These are phyloP conservation scores for Phytophthora aleatoria DNA, from an alignment of 352 stramenopile species.

Conservation along the genomic window DNA sequence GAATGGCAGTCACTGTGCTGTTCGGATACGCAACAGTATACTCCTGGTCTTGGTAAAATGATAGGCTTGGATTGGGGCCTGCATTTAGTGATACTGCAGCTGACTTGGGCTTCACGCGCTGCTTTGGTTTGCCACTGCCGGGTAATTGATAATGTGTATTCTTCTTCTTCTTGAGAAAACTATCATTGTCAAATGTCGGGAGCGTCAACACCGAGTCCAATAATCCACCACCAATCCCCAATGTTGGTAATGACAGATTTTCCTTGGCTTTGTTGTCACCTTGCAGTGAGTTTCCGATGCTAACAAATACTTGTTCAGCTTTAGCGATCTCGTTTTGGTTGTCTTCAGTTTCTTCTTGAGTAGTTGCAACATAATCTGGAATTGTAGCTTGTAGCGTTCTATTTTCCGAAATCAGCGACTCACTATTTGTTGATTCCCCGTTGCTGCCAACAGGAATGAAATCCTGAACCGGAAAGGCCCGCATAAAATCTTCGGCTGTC, in stretches of 20 bases:
- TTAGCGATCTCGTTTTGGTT: neutral
- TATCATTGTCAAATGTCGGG: slow-evolving; percentile 47
- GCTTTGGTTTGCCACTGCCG: slow-evolving; percentile 20
- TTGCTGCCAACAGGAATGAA: slow-evolving; percentile 54
- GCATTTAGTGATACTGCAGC: neutral
- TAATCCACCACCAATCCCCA: slow-evolving; percentile 1
- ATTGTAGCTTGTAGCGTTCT: neutral
- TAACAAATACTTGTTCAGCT: neutral
- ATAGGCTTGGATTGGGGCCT: slow-evolving; percentile 1
- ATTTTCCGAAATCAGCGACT: neutral
- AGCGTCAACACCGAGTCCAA: slow-evolving; percentile 55
- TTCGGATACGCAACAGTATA: slow-evolving; percentile 47
- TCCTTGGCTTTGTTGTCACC: neutral
- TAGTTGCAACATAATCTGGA: neutral
- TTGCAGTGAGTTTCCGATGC: neutral
- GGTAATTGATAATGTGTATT: slow-evolving; percentile 13
- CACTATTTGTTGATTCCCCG: neutral
- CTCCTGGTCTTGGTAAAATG: slow-evolving; percentile 49
- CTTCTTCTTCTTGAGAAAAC: slow-evolving; percentile 49
- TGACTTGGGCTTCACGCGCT: slow-evolving; percentile 1
- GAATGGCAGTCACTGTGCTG: slow-evolving; percentile 52
- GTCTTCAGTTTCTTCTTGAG: neutral
- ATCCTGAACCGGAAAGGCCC: slow-evolving; percentile 71
- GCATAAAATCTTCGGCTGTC: slow-evolving; percentile 62
- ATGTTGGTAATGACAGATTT: neutral